Evolutionary conservation across 352 stramenopile genomes (phyloP).

Genomic region (Phytophthora sp.): DNA sequence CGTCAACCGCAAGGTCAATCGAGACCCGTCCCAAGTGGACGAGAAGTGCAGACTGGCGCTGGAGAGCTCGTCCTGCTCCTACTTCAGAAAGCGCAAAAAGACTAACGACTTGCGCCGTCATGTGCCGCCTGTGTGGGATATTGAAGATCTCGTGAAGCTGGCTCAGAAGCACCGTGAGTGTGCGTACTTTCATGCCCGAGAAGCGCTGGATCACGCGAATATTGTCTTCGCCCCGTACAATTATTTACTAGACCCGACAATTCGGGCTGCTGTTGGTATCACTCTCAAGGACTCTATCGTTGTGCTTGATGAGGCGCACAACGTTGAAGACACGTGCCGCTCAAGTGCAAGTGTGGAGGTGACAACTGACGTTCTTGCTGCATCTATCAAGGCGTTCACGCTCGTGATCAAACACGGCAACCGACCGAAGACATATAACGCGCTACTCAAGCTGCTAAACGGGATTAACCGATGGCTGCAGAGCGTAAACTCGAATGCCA

Average conservation of each 20-base stretch:
- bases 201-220: conserved; percentile 61
- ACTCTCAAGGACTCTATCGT: conserved; percentile 79
- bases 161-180: conserved; percentile 82
- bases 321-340: conserved; percentile 88
- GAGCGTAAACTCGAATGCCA: conserved; percentile 45
- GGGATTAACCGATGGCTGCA: conserved; percentile 67
- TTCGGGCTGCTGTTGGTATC: conserved; percentile 73
- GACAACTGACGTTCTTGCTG: conserved; percentile 48
- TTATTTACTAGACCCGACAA: conserved; percentile 82
- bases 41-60: conserved; percentile 70
- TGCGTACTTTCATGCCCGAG: conserved; percentile 72
- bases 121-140: conserved; percentile 81
- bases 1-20: conserved; percentile 78
- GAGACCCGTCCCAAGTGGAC: conserved; percentile 60
- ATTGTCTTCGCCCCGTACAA: conserved; percentile 92
- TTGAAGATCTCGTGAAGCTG: conserved; percentile 80
- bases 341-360: conserved; percentile 81
- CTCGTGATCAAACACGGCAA: conserved; percentile 70
- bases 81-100: conserved; percentile 43
- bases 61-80: conserved; percentile 36
- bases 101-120: conserved; percentile 44
- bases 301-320: conserved; percentile 88
- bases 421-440: conserved; percentile 57
- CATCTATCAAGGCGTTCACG: conserved; percentile 68
- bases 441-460: conserved; percentile 70